Conservation (phyloP, 148 eudicot genomes). For the Pharnaceum exiguum region DNA sequence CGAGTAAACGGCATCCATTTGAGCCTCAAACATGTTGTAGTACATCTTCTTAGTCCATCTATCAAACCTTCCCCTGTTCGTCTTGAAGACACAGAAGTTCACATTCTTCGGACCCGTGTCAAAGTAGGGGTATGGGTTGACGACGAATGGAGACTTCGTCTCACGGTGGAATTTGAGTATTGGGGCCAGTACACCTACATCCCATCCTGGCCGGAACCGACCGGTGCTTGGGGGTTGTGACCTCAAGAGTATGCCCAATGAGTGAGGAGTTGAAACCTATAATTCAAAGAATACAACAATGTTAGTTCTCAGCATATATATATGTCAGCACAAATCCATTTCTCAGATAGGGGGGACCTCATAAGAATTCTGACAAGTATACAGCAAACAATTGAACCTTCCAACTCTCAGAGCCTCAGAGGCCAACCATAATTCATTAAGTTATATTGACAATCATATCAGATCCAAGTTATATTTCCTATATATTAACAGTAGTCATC, state of each 20-base stretch:
- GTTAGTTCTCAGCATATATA: constrained; percentile 4
- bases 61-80: constrained; percentile 40
- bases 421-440: not conserved
- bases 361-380: not conserved
- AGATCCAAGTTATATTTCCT: no score
- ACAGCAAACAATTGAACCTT: no score
- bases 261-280: constrained; percentile 62
- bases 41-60: constrained; percentile 35
- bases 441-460: not conserved
- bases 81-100: constrained; percentile 34
- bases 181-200: constrained; percentile 44
- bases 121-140: constrained; percentile 89
- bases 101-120: constrained; percentile 32
- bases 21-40: constrained; percentile 58
- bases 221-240: constrained; percentile 63
- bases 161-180: constrained; percentile 57
- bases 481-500: no score
- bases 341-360: not conserved
- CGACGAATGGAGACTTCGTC: constrained; percentile 65
- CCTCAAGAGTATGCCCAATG: constrained; percentile 45
- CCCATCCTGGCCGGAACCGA: constrained; percentile 69
- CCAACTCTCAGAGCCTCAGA: not conserved
- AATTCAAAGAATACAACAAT: not conserved
- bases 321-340: not conserved
- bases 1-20: constrained; percentile 52